Evolutionary conservation across 371 early-diverging fungal genomes (phyloP).

Genomic region (Apophysomyces variabilis): DNA sequence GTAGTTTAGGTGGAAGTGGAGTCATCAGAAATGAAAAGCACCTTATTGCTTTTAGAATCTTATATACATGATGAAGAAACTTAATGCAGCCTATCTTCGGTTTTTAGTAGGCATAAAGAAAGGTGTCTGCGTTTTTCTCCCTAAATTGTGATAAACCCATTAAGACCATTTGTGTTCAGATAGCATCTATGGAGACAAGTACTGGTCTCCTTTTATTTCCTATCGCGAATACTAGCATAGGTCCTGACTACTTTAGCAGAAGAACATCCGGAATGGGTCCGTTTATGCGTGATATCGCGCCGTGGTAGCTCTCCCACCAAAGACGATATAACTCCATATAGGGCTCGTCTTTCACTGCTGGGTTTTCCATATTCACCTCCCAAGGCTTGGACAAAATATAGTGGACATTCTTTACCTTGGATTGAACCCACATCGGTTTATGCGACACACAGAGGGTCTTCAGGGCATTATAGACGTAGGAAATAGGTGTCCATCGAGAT

Average conservation of each 20-base stretch:
- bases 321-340: constrained; percentile 15
- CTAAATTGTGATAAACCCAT: too few relatives aligned
- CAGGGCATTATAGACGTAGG: constrained; percentile 58
- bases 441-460: constrained; percentile 48
- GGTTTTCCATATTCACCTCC: constrained; percentile 20
- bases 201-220: not conserved
- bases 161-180: too few relatives aligned
- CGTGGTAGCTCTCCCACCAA: constrained; percentile 20
- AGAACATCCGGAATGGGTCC: not conserved
- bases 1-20: constrained; percentile 20
- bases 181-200: not conserved
- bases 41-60: not conserved
- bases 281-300: not conserved
- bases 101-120: not conserved
- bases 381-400: constrained; percentile 39
- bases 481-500: constrained; percentile 34
- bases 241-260: not conserved
- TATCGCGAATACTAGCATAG: not conserved
- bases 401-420: constrained; percentile 32
- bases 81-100: not conserved
- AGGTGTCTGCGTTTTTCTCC: not conserved
- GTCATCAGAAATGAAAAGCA: constrained; percentile 12
- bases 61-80: too few relatives aligned
- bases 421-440: constrained; percentile 37
- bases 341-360: constrained; percentile 3